Evolutionary conservation across 2,329 filamentous ascomycete species (phyloP).

Genomic region (Colletotrichum shisoi): DNA sequence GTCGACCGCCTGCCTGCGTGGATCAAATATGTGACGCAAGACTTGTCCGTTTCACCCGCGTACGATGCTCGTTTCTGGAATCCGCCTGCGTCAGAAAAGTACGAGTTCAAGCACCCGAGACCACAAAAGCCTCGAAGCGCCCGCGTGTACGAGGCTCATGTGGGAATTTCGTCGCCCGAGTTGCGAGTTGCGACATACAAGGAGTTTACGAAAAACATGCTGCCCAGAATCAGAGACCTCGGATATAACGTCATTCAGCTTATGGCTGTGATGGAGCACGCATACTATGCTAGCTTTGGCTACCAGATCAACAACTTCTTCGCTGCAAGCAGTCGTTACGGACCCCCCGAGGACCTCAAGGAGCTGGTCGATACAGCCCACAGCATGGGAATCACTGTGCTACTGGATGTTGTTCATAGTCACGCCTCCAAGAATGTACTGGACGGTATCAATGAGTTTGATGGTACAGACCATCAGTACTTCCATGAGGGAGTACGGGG

Average conservation of each 20-base stretch:
- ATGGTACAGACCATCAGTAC: constrained; percentile 93
- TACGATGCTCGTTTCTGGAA: constrained; percentile 99
- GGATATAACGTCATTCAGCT: constrained; percentile 98
- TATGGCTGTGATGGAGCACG: constrained; percentile 99
- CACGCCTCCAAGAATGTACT: constrained; percentile 97
- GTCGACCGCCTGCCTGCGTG: constrained; percentile 91
- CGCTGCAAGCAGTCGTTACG: constrained; percentile 94
- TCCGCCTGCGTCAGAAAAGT: constrained; percentile 77
- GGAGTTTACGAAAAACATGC: constrained; percentile 91
- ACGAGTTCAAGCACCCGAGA: constrained; percentile 82
- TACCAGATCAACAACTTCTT: constrained; percentile 99
- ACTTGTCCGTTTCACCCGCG: constrained; percentile 84
- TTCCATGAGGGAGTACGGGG: constrained; percentile 90
- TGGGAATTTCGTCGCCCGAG: constrained; percentile 94
- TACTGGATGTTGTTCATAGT: constrained; percentile 96
- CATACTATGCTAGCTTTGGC: constrained; percentile 98
- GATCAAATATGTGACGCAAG: constrained; percentile 97
- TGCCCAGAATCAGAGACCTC: constrained; percentile 86
- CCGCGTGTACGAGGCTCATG: constrained; percentile 98
- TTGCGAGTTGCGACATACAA: constrained; percentile 92
- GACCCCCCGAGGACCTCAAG: constrained; percentile 91
- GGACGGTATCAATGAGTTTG: constrained; percentile 94
- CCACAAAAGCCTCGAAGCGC: constrained; percentile 84
- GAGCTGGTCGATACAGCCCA: constrained; percentile 97
- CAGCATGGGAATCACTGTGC: constrained; percentile 84